Conservation (phyloP, 2,329 filamentous ascomycete species). For the Thermomyces lanuginosus region DNA sequence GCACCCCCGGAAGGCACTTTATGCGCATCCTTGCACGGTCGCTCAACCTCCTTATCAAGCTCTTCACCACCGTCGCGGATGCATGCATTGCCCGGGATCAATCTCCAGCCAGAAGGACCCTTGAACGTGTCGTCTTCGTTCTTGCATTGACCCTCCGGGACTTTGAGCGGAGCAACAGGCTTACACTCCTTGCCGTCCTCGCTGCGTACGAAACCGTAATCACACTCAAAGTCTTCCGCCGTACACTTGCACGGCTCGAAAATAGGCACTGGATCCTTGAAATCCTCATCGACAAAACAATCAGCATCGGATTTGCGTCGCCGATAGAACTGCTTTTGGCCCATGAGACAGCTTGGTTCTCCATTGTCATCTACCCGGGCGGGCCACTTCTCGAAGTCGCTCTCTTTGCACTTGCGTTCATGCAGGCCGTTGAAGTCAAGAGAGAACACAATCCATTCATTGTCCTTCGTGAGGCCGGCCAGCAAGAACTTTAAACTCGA, state of each 20-base stretch:
- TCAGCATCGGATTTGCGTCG: constrained; percentile 75
- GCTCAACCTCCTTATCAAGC: constrained; percentile 57
- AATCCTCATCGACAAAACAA: constrained; percentile 76
- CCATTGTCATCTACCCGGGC: constrained; percentile 67
- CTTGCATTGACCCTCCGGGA: constrained; percentile 60
- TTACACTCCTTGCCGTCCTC: constrained; percentile 54
- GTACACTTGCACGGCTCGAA: constrained; percentile 67
- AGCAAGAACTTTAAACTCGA: constrained; percentile 84
- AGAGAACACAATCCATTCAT: constrained; percentile 48
- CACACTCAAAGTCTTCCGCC: constrained; percentile 81
- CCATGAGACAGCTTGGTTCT: constrained; percentile 82
- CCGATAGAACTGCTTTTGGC: constrained; percentile 73
- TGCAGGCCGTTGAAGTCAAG: constrained; percentile 74
- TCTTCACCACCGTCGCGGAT: constrained; percentile 43
- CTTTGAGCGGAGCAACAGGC: constrained; percentile 42
- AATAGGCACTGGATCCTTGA: constrained; percentile 57
- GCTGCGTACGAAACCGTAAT: constrained; percentile 68
- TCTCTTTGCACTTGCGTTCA: constrained; percentile 57
- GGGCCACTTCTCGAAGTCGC: constrained; percentile 68
- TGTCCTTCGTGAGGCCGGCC: constrained; percentile 42
- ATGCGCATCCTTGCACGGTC: constrained; percentile 53
- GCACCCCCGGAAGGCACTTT: constrained; percentile 34
- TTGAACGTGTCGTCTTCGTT: constrained; percentile 56
- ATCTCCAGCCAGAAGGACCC: constrained; percentile 77
- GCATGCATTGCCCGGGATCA: constrained; percentile 73